Evolutionary conservation across 2,329 filamentous ascomycete genomes (phyloP).

Genomic region (Lecanicillium sp.): DNA sequence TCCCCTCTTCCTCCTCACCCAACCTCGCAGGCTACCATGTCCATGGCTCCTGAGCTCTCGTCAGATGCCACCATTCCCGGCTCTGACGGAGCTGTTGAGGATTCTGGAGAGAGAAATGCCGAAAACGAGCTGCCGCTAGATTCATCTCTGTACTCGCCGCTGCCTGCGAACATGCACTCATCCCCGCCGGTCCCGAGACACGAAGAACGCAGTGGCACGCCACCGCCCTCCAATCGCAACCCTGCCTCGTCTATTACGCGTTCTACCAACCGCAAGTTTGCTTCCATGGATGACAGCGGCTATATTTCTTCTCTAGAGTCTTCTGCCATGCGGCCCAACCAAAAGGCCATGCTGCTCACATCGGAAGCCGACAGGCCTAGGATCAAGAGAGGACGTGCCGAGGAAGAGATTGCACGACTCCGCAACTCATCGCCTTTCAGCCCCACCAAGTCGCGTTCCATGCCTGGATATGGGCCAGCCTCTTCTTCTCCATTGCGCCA

Average conservation of each 20-base stretch:
- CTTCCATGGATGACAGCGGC: conserved; percentile 81
- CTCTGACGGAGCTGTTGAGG: conserved; percentile 56
- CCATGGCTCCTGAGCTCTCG: conserved; percentile 50
- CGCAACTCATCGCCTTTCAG: conserved; percentile 91
- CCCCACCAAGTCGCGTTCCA: conserved; percentile 61
- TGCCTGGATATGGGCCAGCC: conserved; percentile 39
- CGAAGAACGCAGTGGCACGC: conserved; percentile 60
- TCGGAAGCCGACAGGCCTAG: conserved; percentile 74
- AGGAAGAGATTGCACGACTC: conserved; percentile 90
- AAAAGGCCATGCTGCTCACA: conserved; percentile 55
- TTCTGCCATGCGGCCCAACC: conserved; percentile 68
- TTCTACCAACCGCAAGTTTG: conserved; percentile 67
- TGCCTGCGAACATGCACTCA: conserved; percentile 67
- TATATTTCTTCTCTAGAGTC: conserved; percentile 97
- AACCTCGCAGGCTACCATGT: conserved; percentile 27
- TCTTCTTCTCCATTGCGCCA: conserved; percentile 64
- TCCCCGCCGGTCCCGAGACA: conserved; percentile 74
- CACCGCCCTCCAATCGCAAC: conserved; percentile 59
- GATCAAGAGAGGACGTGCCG: conserved; percentile 82
- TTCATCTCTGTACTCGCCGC: conserved; percentile 59
- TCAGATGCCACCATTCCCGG: conserved; percentile 72
- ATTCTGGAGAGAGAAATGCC: conserved; percentile 30
- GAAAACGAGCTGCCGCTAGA: conserved; percentile 32
- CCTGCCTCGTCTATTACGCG: conserved; percentile 55
- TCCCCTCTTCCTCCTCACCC: conserved; percentile 31